These are phyloP conservation scores for Trichoderma polysporum DNA, from an alignment of 2,329 filamentous ascomycete genomes.

Conservation along the genomic window DNA sequence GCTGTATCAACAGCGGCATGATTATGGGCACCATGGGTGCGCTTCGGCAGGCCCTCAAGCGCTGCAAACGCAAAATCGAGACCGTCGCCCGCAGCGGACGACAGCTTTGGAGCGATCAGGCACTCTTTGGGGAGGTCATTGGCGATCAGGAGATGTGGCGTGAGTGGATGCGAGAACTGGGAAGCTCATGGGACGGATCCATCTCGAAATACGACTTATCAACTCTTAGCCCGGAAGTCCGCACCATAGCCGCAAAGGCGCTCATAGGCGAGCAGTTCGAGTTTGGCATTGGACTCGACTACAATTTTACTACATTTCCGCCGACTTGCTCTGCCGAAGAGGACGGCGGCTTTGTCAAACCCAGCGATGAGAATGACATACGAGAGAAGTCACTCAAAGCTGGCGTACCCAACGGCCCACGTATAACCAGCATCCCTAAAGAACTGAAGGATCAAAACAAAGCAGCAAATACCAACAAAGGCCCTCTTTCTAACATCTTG, in stretches of 20 bases:
- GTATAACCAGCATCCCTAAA: not conserved
- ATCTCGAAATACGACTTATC: conserved; percentile 21
- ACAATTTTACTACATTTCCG: conserved; percentile 38
- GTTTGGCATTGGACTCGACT: conserved; percentile 41
- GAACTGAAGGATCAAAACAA: not conserved
- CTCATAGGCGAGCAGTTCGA: conserved; percentile 35
- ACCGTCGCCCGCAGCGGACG: conserved; percentile 29
- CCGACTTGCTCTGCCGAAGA: conserved; percentile 35
- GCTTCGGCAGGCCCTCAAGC: conserved; percentile 27
- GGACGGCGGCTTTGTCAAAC: conserved; percentile 36
- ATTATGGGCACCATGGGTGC: conserved; percentile 29
- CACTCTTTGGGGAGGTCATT: conserved; percentile 39
- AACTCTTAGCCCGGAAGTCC: conserved; percentile 24
- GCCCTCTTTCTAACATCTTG: not conserved
- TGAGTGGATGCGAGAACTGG: conserved; percentile 10
- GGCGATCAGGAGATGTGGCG: conserved; percentile 42
- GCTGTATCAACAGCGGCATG: conserved; percentile 31
- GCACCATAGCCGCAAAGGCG: conserved; percentile 31
- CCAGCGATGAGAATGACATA: conserved; percentile 29
- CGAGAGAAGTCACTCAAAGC: conserved; percentile 29
- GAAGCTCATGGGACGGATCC: conserved; percentile 34
- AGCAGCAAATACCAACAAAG: not conserved
- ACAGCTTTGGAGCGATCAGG: conserved; percentile 43
- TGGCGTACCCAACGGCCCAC: not conserved
- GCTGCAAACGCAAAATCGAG: conserved; percentile 28